A percentile compares a stretch with the other conserved stretches of the same genome.
Conservation (phyloP, 2,329 filamentous ascomycete species). For the Exophiala mesophila region DNA sequence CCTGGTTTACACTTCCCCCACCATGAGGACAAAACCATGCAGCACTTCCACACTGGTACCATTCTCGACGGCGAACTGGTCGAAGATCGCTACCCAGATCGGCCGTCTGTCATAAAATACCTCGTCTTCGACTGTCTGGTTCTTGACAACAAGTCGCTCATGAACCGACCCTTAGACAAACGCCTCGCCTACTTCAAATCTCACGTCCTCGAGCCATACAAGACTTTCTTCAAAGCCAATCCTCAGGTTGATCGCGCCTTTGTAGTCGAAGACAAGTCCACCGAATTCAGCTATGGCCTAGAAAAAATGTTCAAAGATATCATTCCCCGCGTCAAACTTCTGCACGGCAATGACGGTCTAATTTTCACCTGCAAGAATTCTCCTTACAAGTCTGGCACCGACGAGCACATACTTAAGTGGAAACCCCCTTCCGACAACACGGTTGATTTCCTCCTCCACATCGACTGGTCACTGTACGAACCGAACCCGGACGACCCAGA, state of each 20-base stretch:
- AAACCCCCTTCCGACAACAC: constrained; percentile 95
- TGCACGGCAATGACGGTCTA: constrained; percentile 89
- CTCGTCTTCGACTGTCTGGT: constrained; percentile 91
- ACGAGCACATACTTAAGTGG: constrained; percentile 94
- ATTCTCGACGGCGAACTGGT: constrained; percentile 92
- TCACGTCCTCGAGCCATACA: constrained; percentile 72
- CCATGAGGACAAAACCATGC: constrained; percentile 53
- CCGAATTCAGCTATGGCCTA: constrained; percentile 82
- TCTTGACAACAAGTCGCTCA: constrained; percentile 69
- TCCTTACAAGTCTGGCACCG: constrained; percentile 83
- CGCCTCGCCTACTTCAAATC: constrained; percentile 81
- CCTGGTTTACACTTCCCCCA: constrained; percentile 76
- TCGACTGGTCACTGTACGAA: constrained; percentile 69
- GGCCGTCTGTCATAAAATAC: constrained; percentile 68
- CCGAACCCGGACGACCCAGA: constrained; percentile 63
- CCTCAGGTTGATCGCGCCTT: constrained; percentile 70
- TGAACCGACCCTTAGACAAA: constrained; percentile 78
- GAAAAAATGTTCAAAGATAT: constrained; percentile 88
- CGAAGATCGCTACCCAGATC: constrained; percentile 67
- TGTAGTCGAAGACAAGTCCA: constrained; percentile 78
- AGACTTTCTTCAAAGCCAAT: constrained; percentile 66
- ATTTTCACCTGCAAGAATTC: constrained; percentile 95
- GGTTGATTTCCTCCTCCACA: constrained; percentile 78
- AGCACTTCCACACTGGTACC: constrained; percentile 70
- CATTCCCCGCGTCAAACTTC: constrained; percentile 66